A percentile compares a stretch with the other conserved stretches of the same genome.
Evolutionary conservation across 2,329 filamentous ascomycete species (phyloP).

Genomic region (Penicillium griseofulvum): DNA sequence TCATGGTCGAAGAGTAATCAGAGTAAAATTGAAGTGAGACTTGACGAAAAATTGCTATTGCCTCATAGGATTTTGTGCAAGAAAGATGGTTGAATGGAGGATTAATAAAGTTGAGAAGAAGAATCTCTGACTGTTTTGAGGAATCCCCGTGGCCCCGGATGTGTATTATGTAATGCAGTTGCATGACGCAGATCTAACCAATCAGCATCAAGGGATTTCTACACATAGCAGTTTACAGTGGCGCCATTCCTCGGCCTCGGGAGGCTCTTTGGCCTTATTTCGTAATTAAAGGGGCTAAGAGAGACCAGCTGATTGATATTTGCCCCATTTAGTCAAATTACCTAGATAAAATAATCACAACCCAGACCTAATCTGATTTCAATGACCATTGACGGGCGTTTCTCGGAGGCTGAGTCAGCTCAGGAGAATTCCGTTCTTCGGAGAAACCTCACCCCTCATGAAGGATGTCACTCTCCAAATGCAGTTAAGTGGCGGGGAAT

Average conservation of each 20-base stretch:
- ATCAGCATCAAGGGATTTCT: constrained; percentile 42
- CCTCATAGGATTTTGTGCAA: constrained; percentile 12
- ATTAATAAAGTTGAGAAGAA: constrained; percentile 7
- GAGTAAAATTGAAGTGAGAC: neutral
- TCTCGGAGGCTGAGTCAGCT: constrained; percentile 23
- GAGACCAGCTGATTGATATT: neutral
- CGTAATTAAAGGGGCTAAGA: neutral
- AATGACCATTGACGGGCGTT: constrained; percentile 1
- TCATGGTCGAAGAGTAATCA: constrained; percentile 34
- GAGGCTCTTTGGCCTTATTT: neutral
- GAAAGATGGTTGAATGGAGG: constrained; percentile 8
- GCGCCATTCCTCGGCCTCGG: constrained; percentile 24
- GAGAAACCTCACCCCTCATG: neutral
- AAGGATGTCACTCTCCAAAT: constrained; percentile 1
- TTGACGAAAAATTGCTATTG: constrained; percentile 15
- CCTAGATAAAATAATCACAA: too few species aligned
- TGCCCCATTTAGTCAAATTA: neutral
- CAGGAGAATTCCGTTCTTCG: constrained; percentile 5
- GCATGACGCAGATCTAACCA: constrained; percentile 28
- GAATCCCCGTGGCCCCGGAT: constrained; percentile 16
- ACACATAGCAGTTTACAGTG: constrained; percentile 27
- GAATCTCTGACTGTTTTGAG: constrained; percentile 25
- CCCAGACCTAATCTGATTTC: neutral
- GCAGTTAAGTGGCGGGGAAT: constrained; percentile 2
- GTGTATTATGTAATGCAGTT: constrained; percentile 29